Percentiles rank a stretch among this genome's conserved stretches.
phyloP scores from a whole-genome alignment of 768 basidiomycete genomes.

The Hemileccinum rubropunctum region DNA sequence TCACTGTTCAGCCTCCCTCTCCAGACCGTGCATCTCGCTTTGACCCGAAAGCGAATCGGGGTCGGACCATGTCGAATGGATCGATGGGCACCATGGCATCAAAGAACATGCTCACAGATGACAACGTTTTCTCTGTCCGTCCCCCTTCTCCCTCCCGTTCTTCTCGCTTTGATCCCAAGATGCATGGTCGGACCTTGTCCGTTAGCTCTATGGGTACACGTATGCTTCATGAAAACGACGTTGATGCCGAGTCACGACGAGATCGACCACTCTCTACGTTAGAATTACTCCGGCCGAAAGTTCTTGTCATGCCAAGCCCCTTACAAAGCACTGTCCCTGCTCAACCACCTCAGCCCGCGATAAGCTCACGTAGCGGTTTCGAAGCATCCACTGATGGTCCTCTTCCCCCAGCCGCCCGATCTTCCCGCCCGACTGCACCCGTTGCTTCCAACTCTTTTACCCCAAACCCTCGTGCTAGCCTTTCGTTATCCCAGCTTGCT shows the following conservation, averaged over 20 bases:
- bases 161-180: constrained; percentile 83
- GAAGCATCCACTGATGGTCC: constrained; percentile 66
- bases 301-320: constrained; percentile 94
- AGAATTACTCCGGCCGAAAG: constrained; percentile 82
- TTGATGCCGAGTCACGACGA: constrained; percentile 30
- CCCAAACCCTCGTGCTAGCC: constrained; percentile 70
- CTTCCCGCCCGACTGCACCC: constrained; percentile 45
- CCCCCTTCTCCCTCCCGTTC: constrained; percentile 58
- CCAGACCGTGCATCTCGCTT: constrained; percentile 42
- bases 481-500: constrained; percentile 78
- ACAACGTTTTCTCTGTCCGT: constrained; percentile 69
- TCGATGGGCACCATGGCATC: constrained; percentile 41
- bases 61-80: constrained; percentile 43
- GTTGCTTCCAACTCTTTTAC: constrained; percentile 65
- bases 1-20: constrained; percentile 35
- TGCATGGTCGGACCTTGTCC: constrained; percentile 59
- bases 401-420: constrained; percentile 69
- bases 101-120: constrained; percentile 35
- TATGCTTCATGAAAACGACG: constrained; percentile 57
- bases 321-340: constrained; percentile 51
- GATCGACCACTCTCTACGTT: constrained; percentile 69
- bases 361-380: constrained; percentile 54
- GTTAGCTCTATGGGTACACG: constrained; percentile 66
- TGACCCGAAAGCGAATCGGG: constrained; percentile 39
- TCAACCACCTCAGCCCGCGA: constrained; percentile 32